Conservation (phyloP, 2,329 filamentous ascomycete genomes). For the Colletotrichum orbiculare region DNA sequence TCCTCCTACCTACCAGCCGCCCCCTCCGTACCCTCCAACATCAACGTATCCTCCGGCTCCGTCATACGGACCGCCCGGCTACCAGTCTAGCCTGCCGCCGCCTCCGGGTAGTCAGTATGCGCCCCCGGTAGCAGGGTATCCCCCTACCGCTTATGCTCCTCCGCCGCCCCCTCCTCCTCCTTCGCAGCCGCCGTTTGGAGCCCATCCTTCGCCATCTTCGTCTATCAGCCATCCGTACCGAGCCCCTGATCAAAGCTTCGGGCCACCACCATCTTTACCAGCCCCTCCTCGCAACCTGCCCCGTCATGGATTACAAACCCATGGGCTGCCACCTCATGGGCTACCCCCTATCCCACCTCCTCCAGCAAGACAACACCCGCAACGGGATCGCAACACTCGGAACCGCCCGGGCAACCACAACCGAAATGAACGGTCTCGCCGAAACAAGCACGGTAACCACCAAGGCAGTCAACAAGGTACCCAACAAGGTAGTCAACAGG, state of each 20-base stretch:
- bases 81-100: constrained; percentile 20
- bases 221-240: constrained; percentile 15
- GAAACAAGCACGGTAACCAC: constrained; percentile 42
- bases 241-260: constrained; percentile 12
- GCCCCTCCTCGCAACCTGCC: constrained; percentile 13
- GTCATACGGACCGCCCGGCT: constrained; percentile 20
- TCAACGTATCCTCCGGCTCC: constrained; percentile 12
- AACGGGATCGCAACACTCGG: constrained; percentile 46
- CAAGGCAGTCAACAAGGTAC: not conserved
- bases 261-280: constrained; percentile 12
- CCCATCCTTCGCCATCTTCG: constrained; percentile 12
- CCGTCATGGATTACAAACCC: not conserved
- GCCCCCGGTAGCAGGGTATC: constrained; percentile 11
- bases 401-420: constrained; percentile 44
- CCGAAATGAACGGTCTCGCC: constrained; percentile 40
- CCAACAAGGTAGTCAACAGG: too few relatives aligned
- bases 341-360: constrained; percentile 22
- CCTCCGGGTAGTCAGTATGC: constrained; percentile 17
- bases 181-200: constrained; percentile 18
- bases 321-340: not conserved
- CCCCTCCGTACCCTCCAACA: constrained; percentile 13
- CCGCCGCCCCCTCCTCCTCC: constrained; percentile 23
- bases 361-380: constrained; percentile 42
- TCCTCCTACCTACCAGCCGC: constrained; percentile 36
- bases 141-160: constrained; percentile 4